These are phyloP conservation scores for Populus tremula DNA, from an alignment of 345 rosid species.

Conservation along the genomic window DNA sequence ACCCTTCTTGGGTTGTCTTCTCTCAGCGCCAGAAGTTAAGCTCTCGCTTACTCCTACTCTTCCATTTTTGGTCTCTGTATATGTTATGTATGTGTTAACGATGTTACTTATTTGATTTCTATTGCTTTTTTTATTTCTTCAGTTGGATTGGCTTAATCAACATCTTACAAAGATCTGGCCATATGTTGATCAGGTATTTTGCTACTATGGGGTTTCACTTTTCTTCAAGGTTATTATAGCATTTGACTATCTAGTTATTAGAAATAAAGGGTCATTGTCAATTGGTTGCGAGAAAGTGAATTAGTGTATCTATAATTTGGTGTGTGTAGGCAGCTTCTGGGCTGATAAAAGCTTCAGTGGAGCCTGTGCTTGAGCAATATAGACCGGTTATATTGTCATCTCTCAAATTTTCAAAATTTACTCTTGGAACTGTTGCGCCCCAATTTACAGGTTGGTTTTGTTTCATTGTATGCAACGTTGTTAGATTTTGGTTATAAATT, in stretches of 20 bases:
- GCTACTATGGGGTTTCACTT: neutral
- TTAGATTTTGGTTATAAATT: neutral
- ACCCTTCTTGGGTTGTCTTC: slow-evolving; percentile 98
- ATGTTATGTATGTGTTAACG: neutral
- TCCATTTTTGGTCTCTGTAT: neutral
- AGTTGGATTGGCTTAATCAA: slow-evolving; percentile 87
- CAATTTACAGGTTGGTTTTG: slow-evolving; percentile 84
- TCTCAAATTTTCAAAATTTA: slow-evolving; percentile 84
- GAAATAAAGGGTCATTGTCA: neutral
- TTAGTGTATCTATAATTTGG: neutral
- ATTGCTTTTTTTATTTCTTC: slow-evolving; percentile 30
- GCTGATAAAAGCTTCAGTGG: slow-evolving; percentile 77
- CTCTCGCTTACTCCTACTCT: slow-evolving; percentile 1
- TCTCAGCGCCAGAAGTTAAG: slow-evolving; percentile 87
- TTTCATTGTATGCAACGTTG: neutral
- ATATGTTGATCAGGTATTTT: slow-evolving; percentile 65
- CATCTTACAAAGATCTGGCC: slow-evolving; percentile 99
- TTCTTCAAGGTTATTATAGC: neutral
- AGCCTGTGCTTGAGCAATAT: slow-evolving; percentile 90
- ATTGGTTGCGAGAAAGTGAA: neutral
- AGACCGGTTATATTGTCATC: slow-evolving; percentile 87
- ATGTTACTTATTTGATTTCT: slow-evolving; percentile 15
- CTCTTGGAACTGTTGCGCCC: slow-evolving; percentile 99
- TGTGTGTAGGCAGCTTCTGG: slow-evolving; percentile 88
- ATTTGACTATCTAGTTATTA: neutral